These are phyloP conservation scores for Lactarius indigo DNA, from an alignment of 768 basidiomycete species.

Conservation along the genomic window DNA sequence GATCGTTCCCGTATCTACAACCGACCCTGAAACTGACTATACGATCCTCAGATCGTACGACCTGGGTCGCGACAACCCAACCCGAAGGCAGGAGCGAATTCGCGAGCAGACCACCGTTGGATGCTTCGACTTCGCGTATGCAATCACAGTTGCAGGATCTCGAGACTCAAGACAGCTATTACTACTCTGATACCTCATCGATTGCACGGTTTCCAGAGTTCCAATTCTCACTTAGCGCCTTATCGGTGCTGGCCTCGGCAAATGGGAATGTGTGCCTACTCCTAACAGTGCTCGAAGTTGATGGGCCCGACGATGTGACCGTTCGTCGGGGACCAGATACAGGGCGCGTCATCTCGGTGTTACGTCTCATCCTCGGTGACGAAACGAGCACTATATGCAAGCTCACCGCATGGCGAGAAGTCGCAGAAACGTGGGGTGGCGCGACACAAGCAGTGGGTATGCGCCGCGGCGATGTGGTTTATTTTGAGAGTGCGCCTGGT, in stretches of 20 bases:
- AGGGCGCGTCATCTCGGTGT: constrained; percentile 62
- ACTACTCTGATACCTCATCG: constrained; percentile 64
- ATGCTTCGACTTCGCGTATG: constrained; percentile 14
- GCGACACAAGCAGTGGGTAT: constrained; percentile 41
- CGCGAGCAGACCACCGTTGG: constrained; percentile 10
- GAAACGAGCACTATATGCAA: constrained; percentile 66
- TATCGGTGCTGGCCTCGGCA: constrained; percentile 44
- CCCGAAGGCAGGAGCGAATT: not conserved
- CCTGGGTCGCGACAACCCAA: constrained; percentile 20
- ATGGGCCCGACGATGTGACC: constrained; percentile 66
- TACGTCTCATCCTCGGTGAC: constrained; percentile 72
- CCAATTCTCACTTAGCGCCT: constrained; percentile 61
- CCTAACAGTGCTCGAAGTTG: constrained; percentile 68
- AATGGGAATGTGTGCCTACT: constrained; percentile 52
- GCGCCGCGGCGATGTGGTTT: constrained; percentile 69
- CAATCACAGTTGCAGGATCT: not conserved
- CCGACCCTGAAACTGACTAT: not conserved
- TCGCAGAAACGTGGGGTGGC: constrained; percentile 69
- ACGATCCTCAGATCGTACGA: constrained; percentile 14
- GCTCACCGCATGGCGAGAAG: constrained; percentile 75
- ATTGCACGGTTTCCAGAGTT: constrained; percentile 72
- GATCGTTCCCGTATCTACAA: not conserved
- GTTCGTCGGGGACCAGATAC: constrained; percentile 68
- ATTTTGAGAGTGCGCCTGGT: constrained; percentile 58
- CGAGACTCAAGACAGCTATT: constrained; percentile 35